Conservation (phyloP, 192 early-diverging fungal species). For the Coemansia sp. region DNA sequence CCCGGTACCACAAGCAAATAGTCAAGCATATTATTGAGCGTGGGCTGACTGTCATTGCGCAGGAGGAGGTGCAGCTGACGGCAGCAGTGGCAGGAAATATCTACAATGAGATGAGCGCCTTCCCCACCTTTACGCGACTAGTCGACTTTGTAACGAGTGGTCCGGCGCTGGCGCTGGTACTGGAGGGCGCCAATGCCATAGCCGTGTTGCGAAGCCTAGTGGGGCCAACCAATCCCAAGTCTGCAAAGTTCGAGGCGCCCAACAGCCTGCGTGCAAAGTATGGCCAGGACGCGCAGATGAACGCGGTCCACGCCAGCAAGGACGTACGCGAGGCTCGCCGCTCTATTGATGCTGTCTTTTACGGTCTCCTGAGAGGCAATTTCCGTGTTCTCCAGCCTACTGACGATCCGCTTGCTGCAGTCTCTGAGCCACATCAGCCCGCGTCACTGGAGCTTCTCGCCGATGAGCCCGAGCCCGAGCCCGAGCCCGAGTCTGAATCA, state of each 20-base stretch:
- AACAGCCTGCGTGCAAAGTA: constrained; percentile 56
- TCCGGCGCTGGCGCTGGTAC: constrained; percentile 46
- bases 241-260: constrained; percentile 43
- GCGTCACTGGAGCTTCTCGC: not conserved
- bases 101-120: constrained; percentile 32
- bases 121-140: constrained; percentile 41
- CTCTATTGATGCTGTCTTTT: constrained; percentile 40
- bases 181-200: constrained; percentile 52
- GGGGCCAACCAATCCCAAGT: constrained; percentile 55
- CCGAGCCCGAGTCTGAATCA: not conserved
- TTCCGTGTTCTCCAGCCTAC: constrained; percentile 21
- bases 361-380: constrained; percentile 24
- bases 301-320: constrained; percentile 59
- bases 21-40: constrained; percentile 29
- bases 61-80: constrained; percentile 38
- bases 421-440: not conserved
- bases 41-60: constrained; percentile 31
- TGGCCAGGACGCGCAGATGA: constrained; percentile 54
- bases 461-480: not conserved
- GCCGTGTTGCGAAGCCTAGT: constrained; percentile 41
- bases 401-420: constrained; percentile 28
- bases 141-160: constrained; percentile 56
- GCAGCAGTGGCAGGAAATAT: constrained; percentile 21
- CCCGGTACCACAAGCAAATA: constrained; percentile 32
- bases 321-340: constrained; percentile 18